A percentile compares a stretch with the other conserved stretches of the same genome.
These are phyloP conservation scores for Pseudogymnoascus sp. DNA, from an alignment of 2,329 filamentous ascomycete genomes.

Conservation along the genomic window DNA sequence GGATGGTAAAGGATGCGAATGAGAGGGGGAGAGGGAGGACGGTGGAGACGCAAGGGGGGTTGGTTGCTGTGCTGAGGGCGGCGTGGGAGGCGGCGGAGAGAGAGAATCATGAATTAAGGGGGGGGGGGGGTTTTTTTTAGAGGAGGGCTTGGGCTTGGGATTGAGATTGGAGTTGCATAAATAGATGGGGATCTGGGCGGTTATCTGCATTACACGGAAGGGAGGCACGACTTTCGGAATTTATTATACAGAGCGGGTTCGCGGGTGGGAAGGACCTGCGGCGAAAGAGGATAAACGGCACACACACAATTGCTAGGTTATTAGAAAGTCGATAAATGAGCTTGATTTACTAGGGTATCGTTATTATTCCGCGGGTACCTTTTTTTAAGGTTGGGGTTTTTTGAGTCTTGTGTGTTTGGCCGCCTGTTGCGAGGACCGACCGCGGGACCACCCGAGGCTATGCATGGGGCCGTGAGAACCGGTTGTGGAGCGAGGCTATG, in stretches of 20 bases:
- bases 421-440: not conserved
- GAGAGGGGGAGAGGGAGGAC: constrained; percentile 74
- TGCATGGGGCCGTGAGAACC: not conserved
- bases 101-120: not conserved
- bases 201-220: not conserved
- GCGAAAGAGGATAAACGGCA: not conserved
- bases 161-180: not conserved
- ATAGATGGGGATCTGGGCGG: not conserved
- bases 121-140: too few relatives aligned
- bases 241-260: not conserved
- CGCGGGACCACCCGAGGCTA: not conserved
- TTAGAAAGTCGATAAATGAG: not conserved
- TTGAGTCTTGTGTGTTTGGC: too few relatives aligned
- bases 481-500: not conserved
- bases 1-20: constrained; percentile 54
- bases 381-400: too few relatives aligned
- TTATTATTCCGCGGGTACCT: too few relatives aligned
- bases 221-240: not conserved
- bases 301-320: not conserved
- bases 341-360: too few relatives aligned
- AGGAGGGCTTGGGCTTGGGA: not conserved
- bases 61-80: constrained; percentile 69
- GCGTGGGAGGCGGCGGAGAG: constrained; percentile 50
- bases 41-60: constrained; percentile 82
- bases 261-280: not conserved